Evolutionary conservation across 2,329 filamentous ascomycete genomes (phyloP), one percentile per base, ranked within the genome.

Genomic region (Xenosphaeropsis pyriputrescens): DNA sequence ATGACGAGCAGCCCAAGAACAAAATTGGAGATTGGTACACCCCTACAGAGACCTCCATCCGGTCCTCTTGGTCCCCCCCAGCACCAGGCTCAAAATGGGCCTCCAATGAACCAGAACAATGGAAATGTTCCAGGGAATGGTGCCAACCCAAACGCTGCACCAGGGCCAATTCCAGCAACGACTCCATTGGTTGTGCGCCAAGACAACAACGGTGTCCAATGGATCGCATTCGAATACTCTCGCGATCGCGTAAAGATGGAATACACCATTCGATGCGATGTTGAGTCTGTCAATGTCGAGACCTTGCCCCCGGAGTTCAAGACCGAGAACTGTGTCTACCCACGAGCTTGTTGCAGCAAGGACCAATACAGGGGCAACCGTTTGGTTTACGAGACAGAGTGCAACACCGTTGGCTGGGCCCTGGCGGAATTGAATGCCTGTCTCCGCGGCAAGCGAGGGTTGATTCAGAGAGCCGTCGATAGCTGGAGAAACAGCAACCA

Each of bases 401-500:
- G 91, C 70, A 98, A 98, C 62, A 85, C 86, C 1, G 91, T 98
- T n/a, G 91, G 91, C n/a, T 98, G 91, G 91, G 89, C 89, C 11
- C 63, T 98, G 47, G 91, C 91, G 2, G 82, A 96, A 54, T 65
- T 98, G 38, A 98, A 98, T 58, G 79, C 86, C 6, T 82, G 84
- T 41, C 70, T 96, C 42, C 77, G 89, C 45, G 89, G 89, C 48
- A 96, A 96, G 68, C 75, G 91, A 49, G 91, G 91, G 6, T 69
- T 98, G 42, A 98, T 98, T 49, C 91, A 98, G 64, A 75, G 91
- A 46, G 91, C 91, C 2, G 91, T 98, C 33, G 91, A 98, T 61
- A 95, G 88, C 64, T 96, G 91, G 91, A 75, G 91, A 45, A 98
- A 98, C 65, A 96, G 89, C 70, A 96, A 96, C 62, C 86, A 93